A percentile compares a stretch with the other conserved stretches of the same genome.
Evolutionary conservation across 1,284 basidiomycete species (phyloP).

Genomic region (Tylopilus sp.): DNA sequence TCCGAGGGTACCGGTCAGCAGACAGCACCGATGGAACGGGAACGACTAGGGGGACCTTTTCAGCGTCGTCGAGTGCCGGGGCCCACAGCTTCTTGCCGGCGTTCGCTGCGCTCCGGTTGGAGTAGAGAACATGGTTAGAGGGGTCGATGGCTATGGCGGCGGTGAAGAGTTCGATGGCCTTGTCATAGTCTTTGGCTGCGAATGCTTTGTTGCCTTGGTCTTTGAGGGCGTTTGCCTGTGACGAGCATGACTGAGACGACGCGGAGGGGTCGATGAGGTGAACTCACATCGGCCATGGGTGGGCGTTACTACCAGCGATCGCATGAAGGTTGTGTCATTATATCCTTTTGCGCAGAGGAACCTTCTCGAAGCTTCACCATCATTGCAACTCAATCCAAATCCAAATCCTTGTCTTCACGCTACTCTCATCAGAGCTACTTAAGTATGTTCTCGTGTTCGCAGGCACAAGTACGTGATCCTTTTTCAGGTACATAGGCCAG

Average conservation of each 20-base stretch:
- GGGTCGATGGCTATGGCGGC: conserved; percentile 86
- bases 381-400: too few relatives aligned
- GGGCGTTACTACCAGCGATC: not conserved
- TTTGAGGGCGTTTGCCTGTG: conserved; percentile 68
- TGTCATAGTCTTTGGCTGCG: conserved; percentile 88
- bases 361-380: conserved; percentile 35
- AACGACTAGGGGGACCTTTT: conserved; percentile 62
- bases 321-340: conserved; percentile 6
- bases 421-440: too few relatives aligned
- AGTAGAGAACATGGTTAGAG: conserved; percentile 86
- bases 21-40: conserved; percentile 4
- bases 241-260: not conserved
- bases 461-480: conserved; percentile 2
- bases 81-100: conserved; percentile 79
- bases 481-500: not conserved
- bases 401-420: too few relatives aligned
- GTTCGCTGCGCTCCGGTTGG: conserved; percentile 90
- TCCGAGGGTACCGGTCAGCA: conserved; percentile 3
- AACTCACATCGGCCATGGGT: conserved; percentile 34
- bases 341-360: conserved; percentile 17
- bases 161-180: conserved; percentile 84
- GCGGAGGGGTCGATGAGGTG: not conserved
- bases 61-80: conserved; percentile 85
- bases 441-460: too few relatives aligned
- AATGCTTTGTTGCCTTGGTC: conserved; percentile 96